Evolutionary conservation across 371 early-diverging fungal species (phyloP).

Genomic region (Mucor mucedo): DNA sequence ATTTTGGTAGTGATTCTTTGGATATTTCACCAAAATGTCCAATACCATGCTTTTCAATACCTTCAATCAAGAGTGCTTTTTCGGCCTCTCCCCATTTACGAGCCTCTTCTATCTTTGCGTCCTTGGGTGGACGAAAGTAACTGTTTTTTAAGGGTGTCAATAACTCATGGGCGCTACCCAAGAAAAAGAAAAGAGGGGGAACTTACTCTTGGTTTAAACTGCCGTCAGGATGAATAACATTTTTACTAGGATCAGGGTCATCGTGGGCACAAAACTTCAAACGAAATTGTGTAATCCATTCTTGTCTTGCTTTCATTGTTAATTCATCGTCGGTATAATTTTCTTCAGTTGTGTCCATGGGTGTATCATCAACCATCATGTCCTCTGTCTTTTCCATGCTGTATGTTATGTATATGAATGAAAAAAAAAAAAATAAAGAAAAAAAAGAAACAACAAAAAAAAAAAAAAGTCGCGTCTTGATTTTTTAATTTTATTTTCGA

Average conservation of each 20-base stretch:
- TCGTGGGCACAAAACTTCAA: conserved; percentile 82
- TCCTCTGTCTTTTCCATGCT: neutral
- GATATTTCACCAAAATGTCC: conserved; percentile 89
- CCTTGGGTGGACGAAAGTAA: conserved; percentile 84
- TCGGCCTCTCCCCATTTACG: conserved; percentile 90
- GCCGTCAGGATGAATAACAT: conserved; percentile 82
- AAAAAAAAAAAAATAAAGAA: neutral
- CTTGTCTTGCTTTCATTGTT: conserved; percentile 57
- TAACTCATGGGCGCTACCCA: no score
- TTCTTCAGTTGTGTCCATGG: neutral
- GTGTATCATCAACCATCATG: neutral
- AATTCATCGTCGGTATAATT: neutral
- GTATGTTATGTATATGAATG: neutral
- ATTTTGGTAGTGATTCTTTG: conserved; percentile 77
- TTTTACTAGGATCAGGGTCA: conserved; percentile 80
- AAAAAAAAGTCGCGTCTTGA: conserved; percentile 7
- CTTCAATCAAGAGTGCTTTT: conserved; percentile 72
- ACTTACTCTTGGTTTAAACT: conserved; percentile 86
- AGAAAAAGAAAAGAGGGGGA: no score
- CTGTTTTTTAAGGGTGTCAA: conserved; percentile 33
- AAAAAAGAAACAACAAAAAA: neutral
- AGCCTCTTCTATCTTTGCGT: conserved; percentile 48
- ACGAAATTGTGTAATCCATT: conserved; percentile 81
- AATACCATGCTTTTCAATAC: conserved; percentile 86
- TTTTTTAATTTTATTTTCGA: conserved; percentile 1